Evolutionary conservation across 352 stramenopile genomes (phyloP).

Genomic region (Proteromonas lacertae): DNA sequence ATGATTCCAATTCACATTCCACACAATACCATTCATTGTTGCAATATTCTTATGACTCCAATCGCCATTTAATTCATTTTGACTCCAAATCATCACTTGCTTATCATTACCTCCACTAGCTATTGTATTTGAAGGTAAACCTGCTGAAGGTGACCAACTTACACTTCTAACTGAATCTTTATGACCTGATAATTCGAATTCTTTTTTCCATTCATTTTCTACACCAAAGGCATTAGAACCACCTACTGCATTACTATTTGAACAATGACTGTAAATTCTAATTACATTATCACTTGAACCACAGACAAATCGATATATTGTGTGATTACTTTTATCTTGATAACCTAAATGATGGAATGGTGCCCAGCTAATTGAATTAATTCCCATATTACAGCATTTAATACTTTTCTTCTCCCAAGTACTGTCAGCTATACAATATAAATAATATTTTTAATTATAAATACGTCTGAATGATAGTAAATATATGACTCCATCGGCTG

Average conservation of each 20-base stretch:
- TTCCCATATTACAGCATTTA: slow-evolving; percentile 61
- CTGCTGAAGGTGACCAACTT: slow-evolving; percentile 64
- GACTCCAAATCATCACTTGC: slow-evolving; percentile 51
- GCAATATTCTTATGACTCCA: slow-evolving; percentile 67
- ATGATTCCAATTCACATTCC: slow-evolving; percentile 88
- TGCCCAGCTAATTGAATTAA: slow-evolving; percentile 82
- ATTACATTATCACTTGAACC: slow-evolving; percentile 85
- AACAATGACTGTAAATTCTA: slow-evolving; percentile 51
- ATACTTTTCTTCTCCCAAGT: slow-evolving; percentile 17
- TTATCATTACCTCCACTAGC: slow-evolving; percentile 42
- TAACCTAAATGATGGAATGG: slow-evolving; percentile 15
- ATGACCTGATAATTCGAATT: slow-evolving; percentile 1
- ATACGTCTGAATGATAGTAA: slow-evolving; percentile 7
- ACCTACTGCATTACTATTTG: slow-evolving; percentile 9
- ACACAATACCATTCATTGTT: slow-evolving; percentile 72
- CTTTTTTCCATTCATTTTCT: not conserved
- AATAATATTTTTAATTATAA: not conserved
- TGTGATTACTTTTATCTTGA: not conserved
- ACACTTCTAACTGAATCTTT: slow-evolving; percentile 57
- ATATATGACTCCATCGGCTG: slow-evolving; percentile 70
- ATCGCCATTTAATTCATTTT: slow-evolving; percentile 17
- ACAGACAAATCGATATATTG: slow-evolving; percentile 26
- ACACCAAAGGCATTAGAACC: slow-evolving; percentile 3
- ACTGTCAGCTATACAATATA: not conserved
- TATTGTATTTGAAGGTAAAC: slow-evolving; percentile 62